A percentile compares a stretch with the other conserved stretches of the same genome.
Evolutionary conservation across 192 early-diverging fungal genomes (phyloP).

Genomic region (Fimicolochytrium jonesii): DNA sequence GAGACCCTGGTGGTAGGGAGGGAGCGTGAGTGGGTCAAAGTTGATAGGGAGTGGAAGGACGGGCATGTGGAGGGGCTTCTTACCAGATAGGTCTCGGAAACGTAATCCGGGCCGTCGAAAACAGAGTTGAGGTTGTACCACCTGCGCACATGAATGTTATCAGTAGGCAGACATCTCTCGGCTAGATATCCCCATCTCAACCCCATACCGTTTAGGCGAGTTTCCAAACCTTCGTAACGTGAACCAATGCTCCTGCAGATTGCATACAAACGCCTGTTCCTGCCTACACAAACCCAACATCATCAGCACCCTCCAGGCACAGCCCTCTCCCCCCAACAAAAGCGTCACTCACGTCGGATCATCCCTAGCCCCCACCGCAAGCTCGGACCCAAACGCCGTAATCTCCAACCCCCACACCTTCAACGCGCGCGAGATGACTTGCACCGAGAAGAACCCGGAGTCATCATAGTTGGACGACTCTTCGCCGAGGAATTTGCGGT

Average conservation of each 20-base stretch:
- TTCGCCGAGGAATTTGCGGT: constrained; percentile 15
- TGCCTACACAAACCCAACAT: not conserved
- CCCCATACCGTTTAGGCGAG: constrained; percentile 26
- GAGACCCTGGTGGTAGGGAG: constrained; percentile 19
- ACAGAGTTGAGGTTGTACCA: constrained; percentile 77
- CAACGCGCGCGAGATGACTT: constrained; percentile 55
- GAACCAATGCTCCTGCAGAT: constrained; percentile 59
- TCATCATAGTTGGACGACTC: constrained; percentile 48
- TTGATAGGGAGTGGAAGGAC: not conserved
- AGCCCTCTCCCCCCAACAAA: constrained; percentile 29
- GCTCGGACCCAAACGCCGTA: constrained; percentile 49
- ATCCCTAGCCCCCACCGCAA: constrained; percentile 34
- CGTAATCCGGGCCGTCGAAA: constrained; percentile 43
- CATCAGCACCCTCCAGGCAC: constrained; percentile 47
- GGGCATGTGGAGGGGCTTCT: not conserved
- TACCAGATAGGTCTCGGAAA: constrained; percentile 66
- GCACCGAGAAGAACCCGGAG: constrained; percentile 72
- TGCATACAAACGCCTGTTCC: constrained; percentile 69
- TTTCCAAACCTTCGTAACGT: constrained; percentile 66
- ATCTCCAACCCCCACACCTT: constrained; percentile 57
- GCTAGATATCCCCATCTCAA: not conserved
- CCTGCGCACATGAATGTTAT: constrained; percentile 27
- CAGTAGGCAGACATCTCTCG: not conserved
- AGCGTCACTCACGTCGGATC: constrained; percentile 54
- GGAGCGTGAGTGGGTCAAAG: not conserved